phyloP scores from a whole-genome alignment of 257 asterid species.

The Lantana camara region DNA sequence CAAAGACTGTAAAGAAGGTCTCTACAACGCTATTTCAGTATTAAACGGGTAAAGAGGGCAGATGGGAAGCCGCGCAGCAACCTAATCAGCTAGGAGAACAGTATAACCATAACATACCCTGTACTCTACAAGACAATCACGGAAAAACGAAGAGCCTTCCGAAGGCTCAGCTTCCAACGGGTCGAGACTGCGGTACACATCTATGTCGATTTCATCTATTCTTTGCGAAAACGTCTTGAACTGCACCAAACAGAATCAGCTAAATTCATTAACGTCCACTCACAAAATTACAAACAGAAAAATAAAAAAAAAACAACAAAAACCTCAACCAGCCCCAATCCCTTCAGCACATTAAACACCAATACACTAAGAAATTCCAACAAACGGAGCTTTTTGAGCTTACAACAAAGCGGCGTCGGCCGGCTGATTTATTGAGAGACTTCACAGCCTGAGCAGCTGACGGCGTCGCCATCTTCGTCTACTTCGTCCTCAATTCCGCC shows the following conservation, averaged over 20 bases:
- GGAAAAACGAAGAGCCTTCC: constrained; percentile 75
- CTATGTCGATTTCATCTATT: constrained; percentile 67
- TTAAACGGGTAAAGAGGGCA: neutral
- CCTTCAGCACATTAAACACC: neutral
- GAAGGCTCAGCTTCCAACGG: constrained; percentile 67
- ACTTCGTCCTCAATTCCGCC: neutral
- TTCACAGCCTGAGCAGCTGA: constrained; percentile 70
- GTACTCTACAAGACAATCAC: constrained; percentile 73
- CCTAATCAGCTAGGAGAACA: neutral
- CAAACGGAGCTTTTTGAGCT: constrained; percentile 19
- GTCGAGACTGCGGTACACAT: constrained; percentile 73
- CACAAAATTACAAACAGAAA: neutral
- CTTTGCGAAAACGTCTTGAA: constrained; percentile 64
- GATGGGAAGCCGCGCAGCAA: neutral
- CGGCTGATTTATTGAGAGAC: constrained; percentile 64
- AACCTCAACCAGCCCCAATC: neutral
- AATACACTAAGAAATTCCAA: neutral
- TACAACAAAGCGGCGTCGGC: constrained; percentile 81
- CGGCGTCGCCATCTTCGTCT: constrained; percentile 61
- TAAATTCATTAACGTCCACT: constrained; percentile 9
- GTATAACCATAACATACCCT: constrained; percentile 47
- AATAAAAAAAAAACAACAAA: neutral
- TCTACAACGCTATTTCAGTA: neutral
- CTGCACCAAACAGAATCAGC: constrained; percentile 46
- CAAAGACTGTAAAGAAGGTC: neutral